A percentile compares a stretch with the other conserved stretches of the same genome.
Conservation (phyloP, 495 filamentous ascomycete species). For the Penicillium robsamsonii region DNA sequence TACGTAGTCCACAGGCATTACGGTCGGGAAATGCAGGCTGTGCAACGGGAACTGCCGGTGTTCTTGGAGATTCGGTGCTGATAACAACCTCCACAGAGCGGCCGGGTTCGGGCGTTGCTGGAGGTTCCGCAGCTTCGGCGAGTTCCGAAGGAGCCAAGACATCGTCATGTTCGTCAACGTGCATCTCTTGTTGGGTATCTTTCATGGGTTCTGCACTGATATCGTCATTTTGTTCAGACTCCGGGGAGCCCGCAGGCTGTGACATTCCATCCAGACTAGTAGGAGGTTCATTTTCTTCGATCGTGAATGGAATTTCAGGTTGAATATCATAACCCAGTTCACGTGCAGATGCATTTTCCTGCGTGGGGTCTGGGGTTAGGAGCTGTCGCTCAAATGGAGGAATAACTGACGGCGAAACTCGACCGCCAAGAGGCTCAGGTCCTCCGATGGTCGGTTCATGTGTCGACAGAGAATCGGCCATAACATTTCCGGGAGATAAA, state of each 20-base stretch:
- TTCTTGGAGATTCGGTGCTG: neutral
- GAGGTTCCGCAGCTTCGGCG: neutral
- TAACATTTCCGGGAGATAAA: neutral
- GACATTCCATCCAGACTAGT: neutral
- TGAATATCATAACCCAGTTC: neutral
- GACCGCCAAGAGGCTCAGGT: neutral
- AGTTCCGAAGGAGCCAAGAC: neutral
- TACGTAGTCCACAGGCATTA: conserved; percentile 53
- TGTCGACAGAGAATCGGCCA: neutral
- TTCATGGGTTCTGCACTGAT: neutral
- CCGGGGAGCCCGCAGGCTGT: neutral
- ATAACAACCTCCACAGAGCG: conserved; percentile 3
- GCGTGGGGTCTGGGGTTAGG: conserved; percentile 25
- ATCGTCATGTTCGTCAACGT: neutral
- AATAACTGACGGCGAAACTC: neutral
- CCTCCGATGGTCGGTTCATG: neutral
- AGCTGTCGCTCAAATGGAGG: conserved; percentile 16
- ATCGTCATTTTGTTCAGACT: neutral
- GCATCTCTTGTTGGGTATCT: neutral
- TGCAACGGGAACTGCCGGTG: conserved; percentile 12
- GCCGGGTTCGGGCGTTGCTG: neutral
- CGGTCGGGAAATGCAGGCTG: conserved; percentile 28
- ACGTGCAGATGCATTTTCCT: conserved; percentile 11
- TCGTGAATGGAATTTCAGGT: conserved; percentile 8
- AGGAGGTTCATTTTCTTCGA: conserved; percentile 14